Base-by-base conservation (phyloP, 352 stramenopile genomes). In the Elongisporangium anandrum region DNA sequence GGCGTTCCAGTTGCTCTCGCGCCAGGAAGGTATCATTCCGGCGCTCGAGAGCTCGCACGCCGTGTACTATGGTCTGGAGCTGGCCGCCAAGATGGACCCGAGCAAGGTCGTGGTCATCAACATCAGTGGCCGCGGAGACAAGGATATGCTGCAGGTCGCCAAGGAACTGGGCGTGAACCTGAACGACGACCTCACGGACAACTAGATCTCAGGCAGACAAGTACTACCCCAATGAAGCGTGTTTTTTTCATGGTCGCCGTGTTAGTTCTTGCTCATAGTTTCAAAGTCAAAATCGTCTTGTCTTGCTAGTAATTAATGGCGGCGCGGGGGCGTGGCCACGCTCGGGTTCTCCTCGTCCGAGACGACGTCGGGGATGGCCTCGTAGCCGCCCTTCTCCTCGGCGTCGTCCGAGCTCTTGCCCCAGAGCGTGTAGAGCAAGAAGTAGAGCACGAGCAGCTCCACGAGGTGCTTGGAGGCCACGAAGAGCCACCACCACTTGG, bases 81-180 rank as follows among this genome's bases (percentile, higher is more conserved):
- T 99, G 20, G 95, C 96, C 10, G 91, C 92, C 64, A 86, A 85
- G 48, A 68, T 99, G 52, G 67, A 79, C 21, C 68, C 84, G 24
- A 92, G 87, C 63, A 97, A 95, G 79, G 94, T 91, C 66, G 81
- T 99, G 61, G 90, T 99, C 2, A 98, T 99, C 57, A 99, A 98
- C 76, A 87, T 99, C 63, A 98, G 94, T 80, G 97, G 97, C 20
- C 90, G 97, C 48, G 97, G 97, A 50, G 97, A 99, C 79, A 99
- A 99, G 85, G 97, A 99, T 73, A 99, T 99, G 96, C 86, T 98
- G 24, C 96, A 98, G 66, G 92, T 99, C 22, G 96, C 97, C 24
- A 98, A 95, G 69, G 94, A 97, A 53, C 90, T 98, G 60, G 94
- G 95, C 26, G 92, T 99, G 9, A 93, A 98, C 77, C 69, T 94